These are phyloP conservation scores for Coemansia sp. DNA, from an alignment of 192 early-diverging fungal genomes.

Conservation along the genomic window DNA sequence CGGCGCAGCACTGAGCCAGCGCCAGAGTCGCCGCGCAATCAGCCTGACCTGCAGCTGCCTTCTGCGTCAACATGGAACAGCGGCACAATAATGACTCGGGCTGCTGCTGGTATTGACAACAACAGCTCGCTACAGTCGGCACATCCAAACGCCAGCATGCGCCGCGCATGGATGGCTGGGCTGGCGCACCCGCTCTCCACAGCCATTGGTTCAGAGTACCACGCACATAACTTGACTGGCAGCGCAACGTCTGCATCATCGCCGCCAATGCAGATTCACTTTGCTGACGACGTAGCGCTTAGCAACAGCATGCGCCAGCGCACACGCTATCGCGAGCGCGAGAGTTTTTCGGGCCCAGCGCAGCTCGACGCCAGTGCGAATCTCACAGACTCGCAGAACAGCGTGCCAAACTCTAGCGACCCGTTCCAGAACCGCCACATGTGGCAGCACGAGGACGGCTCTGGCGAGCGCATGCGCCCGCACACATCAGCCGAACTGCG, in stretches of 20 bases:
- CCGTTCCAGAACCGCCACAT: constrained; percentile 31
- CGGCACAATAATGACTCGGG: constrained; percentile 21
- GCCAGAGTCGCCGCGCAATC: constrained; percentile 3
- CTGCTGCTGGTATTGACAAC: background rate
- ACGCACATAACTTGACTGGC: background rate
- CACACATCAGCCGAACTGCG: background rate
- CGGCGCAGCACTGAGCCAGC: constrained; percentile 44
- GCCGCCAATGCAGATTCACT: constrained; percentile 12
- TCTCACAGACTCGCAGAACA: constrained; percentile 37
- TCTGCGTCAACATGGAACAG: constrained; percentile 47
- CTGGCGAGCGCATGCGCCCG: background rate
- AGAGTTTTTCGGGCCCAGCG: constrained; percentile 51
- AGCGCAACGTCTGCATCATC: too few species aligned
- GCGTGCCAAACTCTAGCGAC: constrained; percentile 16
- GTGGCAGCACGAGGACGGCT: constrained; percentile 26
- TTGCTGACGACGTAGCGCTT: constrained; percentile 9
- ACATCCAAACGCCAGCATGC: constrained; percentile 9
- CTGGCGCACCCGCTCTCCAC: constrained; percentile 40
- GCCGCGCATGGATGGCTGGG: constrained; percentile 40
- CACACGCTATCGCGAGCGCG: constrained; percentile 24
- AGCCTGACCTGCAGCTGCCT: constrained; percentile 15
- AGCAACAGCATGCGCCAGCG: background rate
- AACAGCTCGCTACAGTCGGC: constrained; percentile 4
- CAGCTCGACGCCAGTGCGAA: constrained; percentile 44
- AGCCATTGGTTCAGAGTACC: constrained; percentile 20